Base-by-base conservation (phyloP, 768 basidiomycete species). In the Termitomyces sp. region DNA sequence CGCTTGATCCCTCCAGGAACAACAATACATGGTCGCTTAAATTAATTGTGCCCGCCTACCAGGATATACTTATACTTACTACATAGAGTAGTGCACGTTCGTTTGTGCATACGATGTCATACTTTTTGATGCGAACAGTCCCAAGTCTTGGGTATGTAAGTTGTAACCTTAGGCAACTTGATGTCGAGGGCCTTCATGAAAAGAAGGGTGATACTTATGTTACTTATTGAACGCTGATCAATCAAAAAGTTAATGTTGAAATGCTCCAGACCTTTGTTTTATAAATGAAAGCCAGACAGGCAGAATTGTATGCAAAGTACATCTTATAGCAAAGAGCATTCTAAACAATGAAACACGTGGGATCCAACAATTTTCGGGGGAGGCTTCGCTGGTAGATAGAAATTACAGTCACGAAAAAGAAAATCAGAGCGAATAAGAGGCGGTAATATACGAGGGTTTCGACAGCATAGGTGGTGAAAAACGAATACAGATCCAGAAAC, bases 401-500 rank as follows among this genome's bases (percentile, higher is more conserved):
- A 45, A 60, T 53, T 58, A 57, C 27, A 48, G 38, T 51, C 50
- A 31, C 27, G 35, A 10, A 45, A 32, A 18, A 35, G 16, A 56
- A 25, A 15, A 33, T 41, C 41, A 52, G 32, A 52, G 46, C 50
- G 44, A 55, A 53, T 56, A 58, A 41, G 56, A 60, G 48, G 47
- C 46, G 48, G 50, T 58, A 52, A 60, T 52, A 51, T 58, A 58
- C 16, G 57, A 52, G 41, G 22, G 20, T 40, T 23, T 46, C 46
- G 54, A 59, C 47, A 59, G 58, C 58, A 59, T 59, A 55, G 25
- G 32, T 48, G 32, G 47, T 42, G 29, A 33, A 22, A 40, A 41
- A 22, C 45, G 56, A 57, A 57, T 56, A 59, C 58, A 59, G 51
- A 52, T 53, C 58, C 48, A 20, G 29, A 43, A 41, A 23, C 50